Percentiles rank a stretch among this genome's conserved stretches.
Evolutionary conservation across 495 filamentous ascomycete species (phyloP).

Genomic region (Bathelium albidoporum): DNA sequence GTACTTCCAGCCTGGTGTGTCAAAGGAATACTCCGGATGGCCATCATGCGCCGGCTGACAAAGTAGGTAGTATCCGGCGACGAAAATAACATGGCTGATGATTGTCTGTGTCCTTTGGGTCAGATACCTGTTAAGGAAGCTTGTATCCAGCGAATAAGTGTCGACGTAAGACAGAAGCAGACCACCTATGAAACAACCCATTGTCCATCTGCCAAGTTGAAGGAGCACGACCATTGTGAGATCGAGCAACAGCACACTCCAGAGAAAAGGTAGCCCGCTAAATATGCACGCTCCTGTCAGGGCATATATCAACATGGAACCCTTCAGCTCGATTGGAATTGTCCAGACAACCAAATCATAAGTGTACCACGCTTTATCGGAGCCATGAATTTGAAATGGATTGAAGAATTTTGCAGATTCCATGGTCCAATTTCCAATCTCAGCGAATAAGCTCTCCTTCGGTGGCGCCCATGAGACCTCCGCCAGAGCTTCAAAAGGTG

Average conservation of each 20-base stretch:
- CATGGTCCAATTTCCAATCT: conserved; percentile 9
- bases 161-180: background rate
- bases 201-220: conserved; percentile 8
- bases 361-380: conserved; percentile 38
- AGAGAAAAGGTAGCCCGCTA: background rate
- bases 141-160: background rate
- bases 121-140: background rate
- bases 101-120: background rate
- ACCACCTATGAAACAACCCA: conserved; percentile 14
- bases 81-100: background rate
- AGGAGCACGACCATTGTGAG: conserved; percentile 5
- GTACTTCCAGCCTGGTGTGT: conserved; percentile 37
- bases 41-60: conserved; percentile 9
- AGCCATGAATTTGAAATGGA: conserved; percentile 10
- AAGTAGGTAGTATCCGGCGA: conserved; percentile 8
- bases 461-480: conserved; percentile 4
- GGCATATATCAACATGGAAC: conserved; percentile 17
- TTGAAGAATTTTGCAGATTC: conserved; percentile 6
- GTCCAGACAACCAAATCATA: conserved; percentile 26
- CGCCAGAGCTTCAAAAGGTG: conserved; percentile 8
- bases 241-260: background rate
- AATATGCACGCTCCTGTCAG: background rate
- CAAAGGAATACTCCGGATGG: conserved; percentile 23
- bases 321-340: conserved; percentile 17
- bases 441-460: conserved; percentile 4